These are phyloP conservation scores for Cladosporium sp. DNA, from an alignment of 2,329 filamentous ascomycete genomes.

Conservation along the genomic window DNA sequence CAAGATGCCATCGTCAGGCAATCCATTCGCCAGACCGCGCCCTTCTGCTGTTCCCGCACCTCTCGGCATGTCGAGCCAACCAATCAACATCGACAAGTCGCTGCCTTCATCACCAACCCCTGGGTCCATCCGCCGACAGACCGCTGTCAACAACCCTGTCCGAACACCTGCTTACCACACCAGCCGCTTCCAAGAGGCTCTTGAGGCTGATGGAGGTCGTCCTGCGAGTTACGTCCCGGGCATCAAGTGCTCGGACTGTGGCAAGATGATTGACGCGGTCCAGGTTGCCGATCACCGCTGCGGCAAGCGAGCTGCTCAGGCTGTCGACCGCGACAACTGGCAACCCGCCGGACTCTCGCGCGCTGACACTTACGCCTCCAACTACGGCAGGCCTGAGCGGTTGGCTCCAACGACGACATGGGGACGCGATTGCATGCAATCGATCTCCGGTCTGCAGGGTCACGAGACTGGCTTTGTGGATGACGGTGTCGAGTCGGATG, in stretches of 20 bases:
- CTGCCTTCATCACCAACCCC: neutral
- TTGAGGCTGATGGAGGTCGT: neutral
- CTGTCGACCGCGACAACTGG: neutral
- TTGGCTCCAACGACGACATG: neutral
- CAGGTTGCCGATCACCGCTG: neutral
- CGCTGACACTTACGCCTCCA: neutral
- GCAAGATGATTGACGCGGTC: neutral
- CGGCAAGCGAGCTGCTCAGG: neutral
- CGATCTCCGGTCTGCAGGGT: neutral
- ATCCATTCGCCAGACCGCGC: neutral
- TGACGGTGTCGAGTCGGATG: neutral
- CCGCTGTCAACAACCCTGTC: neutral
- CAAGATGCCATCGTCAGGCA: neutral
- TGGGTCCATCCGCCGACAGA: neutral
- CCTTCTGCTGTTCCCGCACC: neutral
- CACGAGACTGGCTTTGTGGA: neutral
- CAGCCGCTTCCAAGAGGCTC: neutral
- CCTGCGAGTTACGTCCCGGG: neutral
- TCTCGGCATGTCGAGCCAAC: neutral
- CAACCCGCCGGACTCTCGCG: neutral
- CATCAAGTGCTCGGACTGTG: constrained; percentile 10
- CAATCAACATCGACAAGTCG: neutral
- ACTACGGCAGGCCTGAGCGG: neutral
- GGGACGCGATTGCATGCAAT: neutral
- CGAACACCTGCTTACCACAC: neutral